phyloP scores from a whole-genome alignment of 805 yeast genomes.

The Saccharomycopsis fibuligera region DNA sequence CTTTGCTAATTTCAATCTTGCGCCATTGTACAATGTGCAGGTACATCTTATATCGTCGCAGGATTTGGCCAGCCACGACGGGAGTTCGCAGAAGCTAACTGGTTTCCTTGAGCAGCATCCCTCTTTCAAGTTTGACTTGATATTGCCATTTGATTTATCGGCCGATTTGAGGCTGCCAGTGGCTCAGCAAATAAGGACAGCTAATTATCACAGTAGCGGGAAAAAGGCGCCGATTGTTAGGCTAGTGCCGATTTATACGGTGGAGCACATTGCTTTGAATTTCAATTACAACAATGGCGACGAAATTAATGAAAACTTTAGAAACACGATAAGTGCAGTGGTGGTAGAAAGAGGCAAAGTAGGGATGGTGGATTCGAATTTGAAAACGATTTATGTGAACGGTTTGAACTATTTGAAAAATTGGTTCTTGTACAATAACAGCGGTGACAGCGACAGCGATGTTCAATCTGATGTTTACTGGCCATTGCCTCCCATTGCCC shows the following conservation, averaged over 20 bases:
- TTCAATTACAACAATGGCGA: conserved; percentile 32
- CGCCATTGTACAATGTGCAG: conserved; percentile 23
- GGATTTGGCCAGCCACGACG: conserved; percentile 26
- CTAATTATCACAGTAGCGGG: conserved; percentile 5
- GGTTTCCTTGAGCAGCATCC: not conserved
- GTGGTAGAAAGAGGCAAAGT: conserved; percentile 77
- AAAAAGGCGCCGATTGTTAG: conserved; percentile 51
- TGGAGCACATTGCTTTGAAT: conserved; percentile 69
- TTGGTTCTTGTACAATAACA: conserved; percentile 44
- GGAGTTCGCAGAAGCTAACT: not conserved
- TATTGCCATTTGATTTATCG: conserved; percentile 59
- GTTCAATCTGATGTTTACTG: conserved; percentile 34
- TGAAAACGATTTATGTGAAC: conserved; percentile 67
- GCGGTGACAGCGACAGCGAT: conserved; percentile 4
- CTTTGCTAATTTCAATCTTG: conserved; percentile 7
- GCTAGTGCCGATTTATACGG: conserved; percentile 69
- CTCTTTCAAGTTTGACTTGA: conserved; percentile 35
- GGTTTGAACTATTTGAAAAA: conserved; percentile 53
- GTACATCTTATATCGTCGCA: conserved; percentile 41
- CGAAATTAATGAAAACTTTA: conserved; percentile 35
- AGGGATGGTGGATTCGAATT: conserved; percentile 75
- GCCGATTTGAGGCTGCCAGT: conserved; percentile 38
- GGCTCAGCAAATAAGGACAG: conserved; percentile 28
- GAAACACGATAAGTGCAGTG: conserved; percentile 69
- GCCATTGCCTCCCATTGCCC: conserved; percentile 74